Percentiles rank a stretch among this genome's conserved stretches.
Conservation (phyloP, 1,284 basidiomycete species). For the Heliocybe sulcata region DNA sequence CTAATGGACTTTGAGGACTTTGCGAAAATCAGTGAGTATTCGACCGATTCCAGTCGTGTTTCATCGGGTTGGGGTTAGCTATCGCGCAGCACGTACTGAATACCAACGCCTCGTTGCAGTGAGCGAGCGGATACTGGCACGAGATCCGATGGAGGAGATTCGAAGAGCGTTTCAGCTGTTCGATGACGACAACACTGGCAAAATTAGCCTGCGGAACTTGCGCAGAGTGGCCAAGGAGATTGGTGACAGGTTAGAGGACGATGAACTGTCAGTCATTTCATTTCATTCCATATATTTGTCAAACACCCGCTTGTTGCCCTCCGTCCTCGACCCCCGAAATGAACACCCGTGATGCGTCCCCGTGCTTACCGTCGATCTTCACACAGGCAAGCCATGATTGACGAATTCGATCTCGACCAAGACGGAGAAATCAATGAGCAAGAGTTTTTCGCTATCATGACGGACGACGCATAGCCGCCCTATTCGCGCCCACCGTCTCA, state of each 20-base stretch:
- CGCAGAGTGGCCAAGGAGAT: conserved; percentile 95
- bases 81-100: conserved; percentile 1
- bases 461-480: conserved; percentile 66
- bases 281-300: background rate
- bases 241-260: conserved; percentile 92
- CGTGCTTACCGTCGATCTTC: conserved; percentile 2
- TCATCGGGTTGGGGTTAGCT: background rate
- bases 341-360: conserved; percentile 9
- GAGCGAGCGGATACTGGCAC: conserved; percentile 87
- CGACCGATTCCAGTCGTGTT: background rate
- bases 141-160: conserved; percentile 97
- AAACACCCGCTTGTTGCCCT: conserved; percentile 11
- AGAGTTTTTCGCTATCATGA: conserved; percentile 96
- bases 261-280: conserved; percentile 79
- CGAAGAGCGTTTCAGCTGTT: conserved; percentile 93
- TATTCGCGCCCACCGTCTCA: background rate
- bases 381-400: conserved; percentile 97
- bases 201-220: conserved; percentile 89
- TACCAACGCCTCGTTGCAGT: conserved; percentile 42
- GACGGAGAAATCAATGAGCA: conserved; percentile 96
- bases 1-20: conserved; percentile 95
- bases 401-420: conserved; percentile 98
- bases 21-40: conserved; percentile 86
- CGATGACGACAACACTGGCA: conserved; percentile 94
- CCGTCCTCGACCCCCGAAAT: conserved; percentile 8